phyloP scores from a whole-genome alignment of 148 eudicot species.

The Rhododendron mucronatum region DNA sequence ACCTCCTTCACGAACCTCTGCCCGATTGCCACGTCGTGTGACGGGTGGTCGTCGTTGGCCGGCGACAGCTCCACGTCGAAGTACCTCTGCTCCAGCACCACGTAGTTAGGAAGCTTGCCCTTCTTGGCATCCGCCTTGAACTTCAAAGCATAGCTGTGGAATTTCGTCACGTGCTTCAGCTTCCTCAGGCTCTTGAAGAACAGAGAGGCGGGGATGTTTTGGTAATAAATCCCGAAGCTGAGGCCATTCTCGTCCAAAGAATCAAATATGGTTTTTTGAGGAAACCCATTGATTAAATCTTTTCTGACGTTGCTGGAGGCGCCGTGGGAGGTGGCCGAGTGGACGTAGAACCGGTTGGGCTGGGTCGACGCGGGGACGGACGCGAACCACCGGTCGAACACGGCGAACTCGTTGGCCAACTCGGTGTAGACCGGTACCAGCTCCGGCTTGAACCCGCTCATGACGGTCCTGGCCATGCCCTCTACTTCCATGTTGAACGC shows the following conservation, averaged over 20 bases:
- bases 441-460: slow-evolving; percentile 84
- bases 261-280: slow-evolving; percentile 84
- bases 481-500: slow-evolving; percentile 49
- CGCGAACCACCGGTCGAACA: slow-evolving; percentile 93
- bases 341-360: slow-evolving; percentile 93
- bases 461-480: slow-evolving; percentile 52
- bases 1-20: slow-evolving; percentile 94
- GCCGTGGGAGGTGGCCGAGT: slow-evolving; percentile 93
- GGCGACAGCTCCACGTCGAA: slow-evolving; percentile 63
- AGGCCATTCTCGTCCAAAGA: slow-evolving; percentile 82
- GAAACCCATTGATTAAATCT: slow-evolving; percentile 79
- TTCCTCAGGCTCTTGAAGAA: slow-evolving; percentile 74
- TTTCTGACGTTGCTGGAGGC: slow-evolving; percentile 86
- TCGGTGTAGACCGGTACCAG: slow-evolving; percentile 63
- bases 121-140: slow-evolving; percentile 58
- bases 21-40: slow-evolving; percentile 83
- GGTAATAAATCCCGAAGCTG: slow-evolving; percentile 84
- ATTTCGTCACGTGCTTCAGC: slow-evolving; percentile 52
- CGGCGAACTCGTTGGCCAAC: slow-evolving; percentile 77
- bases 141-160: slow-evolving; percentile 55
- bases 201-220: slow-evolving; percentile 88
- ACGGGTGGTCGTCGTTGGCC: slow-evolving; percentile 91
- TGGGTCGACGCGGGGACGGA: slow-evolving; percentile 99
- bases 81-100: slow-evolving; percentile 76
- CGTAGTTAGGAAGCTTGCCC: slow-evolving; percentile 79